Evolutionary conservation across 306 rosid species (phyloP).

Genomic region (Begonia masoniana): DNA sequence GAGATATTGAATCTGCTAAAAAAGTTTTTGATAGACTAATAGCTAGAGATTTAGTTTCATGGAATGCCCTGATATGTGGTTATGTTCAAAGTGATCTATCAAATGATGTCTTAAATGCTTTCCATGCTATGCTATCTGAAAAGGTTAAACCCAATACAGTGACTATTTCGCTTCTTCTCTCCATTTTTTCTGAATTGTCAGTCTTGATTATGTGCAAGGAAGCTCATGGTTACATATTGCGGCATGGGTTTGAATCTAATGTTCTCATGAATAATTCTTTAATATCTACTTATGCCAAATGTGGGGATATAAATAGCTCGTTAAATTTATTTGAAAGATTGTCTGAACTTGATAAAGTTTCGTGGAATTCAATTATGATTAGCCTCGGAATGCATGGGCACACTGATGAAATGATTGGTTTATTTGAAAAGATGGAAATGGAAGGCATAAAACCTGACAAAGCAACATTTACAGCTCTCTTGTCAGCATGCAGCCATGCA

Average conservation of each 20-base stretch:
- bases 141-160: conserved; percentile 16
- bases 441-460: conserved; percentile 18
- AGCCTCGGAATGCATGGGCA: conserved; percentile 25
- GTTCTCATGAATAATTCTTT: conserved; percentile 23
- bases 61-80: conserved; percentile 30
- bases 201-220: conserved; percentile 22
- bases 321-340: conserved; percentile 15
- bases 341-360: conserved; percentile 16
- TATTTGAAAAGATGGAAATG: conserved; percentile 17
- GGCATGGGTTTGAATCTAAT: conserved; percentile 9
- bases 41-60: conserved; percentile 16
- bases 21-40: conserved; percentile 13
- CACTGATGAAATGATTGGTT: conserved; percentile 12
- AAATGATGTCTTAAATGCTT: conserved; percentile 19
- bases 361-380: conserved; percentile 27
- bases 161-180: conserved; percentile 16
- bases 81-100: conserved; percentile 17
- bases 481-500: conserved; percentile 27
- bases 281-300: conserved; percentile 26
- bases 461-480: conserved; percentile 30
- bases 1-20: conserved; percentile 17
- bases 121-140: conserved; percentile 18
- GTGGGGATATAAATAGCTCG: conserved; percentile 27
- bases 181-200: conserved; percentile 21
- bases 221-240: conserved; percentile 20